Conservation (phyloP, 257 asterid genomes). For the Pogostemon cablin region DNA sequence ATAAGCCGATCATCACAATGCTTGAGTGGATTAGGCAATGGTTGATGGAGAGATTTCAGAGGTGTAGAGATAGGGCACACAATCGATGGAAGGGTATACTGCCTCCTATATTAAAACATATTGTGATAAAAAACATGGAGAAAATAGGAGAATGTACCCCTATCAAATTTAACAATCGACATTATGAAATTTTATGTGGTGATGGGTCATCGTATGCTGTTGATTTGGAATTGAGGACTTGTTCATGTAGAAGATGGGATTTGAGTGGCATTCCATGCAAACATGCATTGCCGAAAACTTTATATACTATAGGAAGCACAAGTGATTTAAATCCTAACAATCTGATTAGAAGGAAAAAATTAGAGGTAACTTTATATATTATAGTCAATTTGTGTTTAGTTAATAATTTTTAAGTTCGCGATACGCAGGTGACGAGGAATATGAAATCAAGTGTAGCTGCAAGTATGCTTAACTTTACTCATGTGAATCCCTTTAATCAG, state of each 20-base stretch:
- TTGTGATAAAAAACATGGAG: neutral
- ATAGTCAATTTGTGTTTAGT: no score
- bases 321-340: no score
- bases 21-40: neutral
- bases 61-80: neutral
- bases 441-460: no score
- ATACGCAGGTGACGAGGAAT: no score
- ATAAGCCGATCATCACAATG: neutral
- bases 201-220: neutral
- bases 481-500: no score
- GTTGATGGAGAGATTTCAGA: neutral
- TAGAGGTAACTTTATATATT: no score
- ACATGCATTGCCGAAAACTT: neutral
- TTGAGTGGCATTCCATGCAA: neutral
- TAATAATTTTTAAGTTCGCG: no score
- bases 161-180: neutral
- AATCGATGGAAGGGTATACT: neutral
- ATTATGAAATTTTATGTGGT: neutral
- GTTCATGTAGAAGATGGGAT: neutral
- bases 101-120: neutral
- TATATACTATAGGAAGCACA: no score
- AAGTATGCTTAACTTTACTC: no score
- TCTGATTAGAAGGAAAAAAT: no score
- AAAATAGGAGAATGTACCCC: neutral
- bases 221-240: neutral